Base-by-base conservation (phyloP, 192 early-diverging fungal genomes). In the Mortierella alpina region DNA sequence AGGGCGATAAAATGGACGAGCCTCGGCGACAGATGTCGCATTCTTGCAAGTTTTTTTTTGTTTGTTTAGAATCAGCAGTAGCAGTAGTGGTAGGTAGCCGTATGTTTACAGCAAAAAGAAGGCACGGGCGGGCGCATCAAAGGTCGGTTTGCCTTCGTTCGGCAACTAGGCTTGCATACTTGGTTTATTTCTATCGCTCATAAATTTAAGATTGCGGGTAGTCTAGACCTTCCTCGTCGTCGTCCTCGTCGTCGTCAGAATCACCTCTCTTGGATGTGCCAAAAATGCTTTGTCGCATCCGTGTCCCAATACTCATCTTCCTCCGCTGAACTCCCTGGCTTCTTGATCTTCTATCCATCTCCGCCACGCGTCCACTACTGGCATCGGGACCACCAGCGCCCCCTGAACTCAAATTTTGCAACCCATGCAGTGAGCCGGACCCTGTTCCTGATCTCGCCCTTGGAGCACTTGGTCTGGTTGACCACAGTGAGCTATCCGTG, bases 241-340 rank as follows among this genome's bases (percentile, higher is more conserved):
- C 73, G 1, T 76, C 67, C 4, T 71, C 76, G 41, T 79, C 62
- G 41, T 62, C 76, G 7, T 71, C 68, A n/a, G 70, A 62, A 20
- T 72, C 60, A 12, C 58, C 46, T 8, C 68, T 66, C 40, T 48
- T 57, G 1, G 31, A 14, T 6, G 15, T 20, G 2, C 75, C 76
- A 67, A 79, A 79, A 39, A 79, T 79, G 13, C 68, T 70, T 15
- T 31, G 54, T 5, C 68, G 70, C 64, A 71, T 67, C 51, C 63
- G 22, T 2, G 51, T 65, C 6, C 76, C 76, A 31, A 79, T 59
- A 45, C 63, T 79, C 58, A 61, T 49, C 44, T 55, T 70, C 42
- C 68, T 47, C 18, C 64, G 48, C 31, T 50, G 18, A 2, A 63
- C 7, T 20, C 40, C 58, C 52, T 72, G 68, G 7, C 68, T 65